Evolutionary conservation across 2,329 filamentous ascomycete species (phyloP), one percentile per base, ranked within the genome.

Genomic region (Fusarium austroafricanum): DNA sequence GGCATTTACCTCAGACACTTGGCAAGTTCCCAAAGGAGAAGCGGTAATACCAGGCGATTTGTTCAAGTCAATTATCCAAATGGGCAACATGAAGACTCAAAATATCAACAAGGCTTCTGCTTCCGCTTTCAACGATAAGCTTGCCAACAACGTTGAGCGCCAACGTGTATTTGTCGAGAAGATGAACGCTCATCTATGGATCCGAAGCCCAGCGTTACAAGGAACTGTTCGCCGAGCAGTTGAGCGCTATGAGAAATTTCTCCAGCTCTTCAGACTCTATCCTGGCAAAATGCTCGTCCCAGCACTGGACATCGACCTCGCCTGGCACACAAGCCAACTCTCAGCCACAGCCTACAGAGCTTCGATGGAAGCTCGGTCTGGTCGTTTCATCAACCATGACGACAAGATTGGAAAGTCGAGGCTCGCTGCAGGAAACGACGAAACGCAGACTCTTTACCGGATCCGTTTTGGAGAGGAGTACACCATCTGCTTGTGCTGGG

Each of bases 241-340:
- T 6, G 69, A 71, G 4, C 76, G 82, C 14, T 83, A 83, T 49
- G 65, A 68, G 23, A 74, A 74, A 43, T 81, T 80, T 59, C 59
- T 81, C 40, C 66, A 67, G 20, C 72, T 82, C 4, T 73, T 81
- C 45, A 77, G 76, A 3, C 64, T 75, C 0, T 72, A 86, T 46
- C 75, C 75, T 1, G 61, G 65, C 10, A 75, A 65, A 20, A 75
- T 75, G 51, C 61, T 79, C 2, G 80, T 81, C 10, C 80, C 80
- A 1, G 79, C 78, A 3, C 70, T 80, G 4, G 80, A 81, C 37
- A 75, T 82, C 23, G 80, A 82, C 47, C 70, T 82, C 6, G 79
- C 73, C 10, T 82, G 80, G 80, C 79, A 82, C 54, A 82, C 80
- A 5, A 80, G 81, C 59, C 80, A 81, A 56, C 76, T 76, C 54